Conservation (phyloP, 176 grass and related monocot genomes). For the Juncus inflexus region DNA sequence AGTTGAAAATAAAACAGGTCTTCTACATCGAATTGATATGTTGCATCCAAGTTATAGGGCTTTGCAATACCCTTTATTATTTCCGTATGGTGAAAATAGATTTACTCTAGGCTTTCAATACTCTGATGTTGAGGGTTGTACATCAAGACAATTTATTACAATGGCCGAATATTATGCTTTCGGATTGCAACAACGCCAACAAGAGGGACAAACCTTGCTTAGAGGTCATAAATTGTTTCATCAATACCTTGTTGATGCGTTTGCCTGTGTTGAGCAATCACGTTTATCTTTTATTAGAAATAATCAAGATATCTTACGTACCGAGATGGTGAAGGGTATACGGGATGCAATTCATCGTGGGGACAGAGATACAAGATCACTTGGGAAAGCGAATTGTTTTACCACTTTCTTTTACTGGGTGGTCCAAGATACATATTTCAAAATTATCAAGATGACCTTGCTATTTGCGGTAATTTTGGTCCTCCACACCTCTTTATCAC, state of each 20-base stretch:
- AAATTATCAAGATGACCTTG: slow-evolving; percentile 18
- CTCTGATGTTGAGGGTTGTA: not conserved
- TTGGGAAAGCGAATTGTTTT: slow-evolving; percentile 6
- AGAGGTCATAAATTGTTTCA: too few species aligned
- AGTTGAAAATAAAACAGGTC: not conserved
- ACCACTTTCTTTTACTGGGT: not conserved
- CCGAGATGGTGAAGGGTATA: too few species aligned
- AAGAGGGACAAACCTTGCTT: too few species aligned
- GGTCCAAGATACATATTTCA: slow-evolving; percentile 3
- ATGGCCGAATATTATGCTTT: too few species aligned
- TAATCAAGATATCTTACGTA: too few species aligned
- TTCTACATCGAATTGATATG: not conserved
- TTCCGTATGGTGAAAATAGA: slow-evolving; percentile 13
- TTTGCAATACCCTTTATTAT: not conserved
- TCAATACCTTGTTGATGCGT: too few species aligned
- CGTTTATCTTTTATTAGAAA: too few species aligned
- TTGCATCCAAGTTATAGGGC: slow-evolving; percentile 1
- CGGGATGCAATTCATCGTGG: too few species aligned
- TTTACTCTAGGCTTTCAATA: not conserved
- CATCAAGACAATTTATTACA: not conserved
- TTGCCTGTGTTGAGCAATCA: too few species aligned
- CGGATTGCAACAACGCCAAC: too few species aligned
- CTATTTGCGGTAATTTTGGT: not conserved
- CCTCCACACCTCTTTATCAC: not conserved
- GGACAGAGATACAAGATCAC: not conserved